Evolutionary conservation across 2,329 filamentous ascomycete genomes (phyloP).

Genomic region (Stenocarpella maydis): DNA sequence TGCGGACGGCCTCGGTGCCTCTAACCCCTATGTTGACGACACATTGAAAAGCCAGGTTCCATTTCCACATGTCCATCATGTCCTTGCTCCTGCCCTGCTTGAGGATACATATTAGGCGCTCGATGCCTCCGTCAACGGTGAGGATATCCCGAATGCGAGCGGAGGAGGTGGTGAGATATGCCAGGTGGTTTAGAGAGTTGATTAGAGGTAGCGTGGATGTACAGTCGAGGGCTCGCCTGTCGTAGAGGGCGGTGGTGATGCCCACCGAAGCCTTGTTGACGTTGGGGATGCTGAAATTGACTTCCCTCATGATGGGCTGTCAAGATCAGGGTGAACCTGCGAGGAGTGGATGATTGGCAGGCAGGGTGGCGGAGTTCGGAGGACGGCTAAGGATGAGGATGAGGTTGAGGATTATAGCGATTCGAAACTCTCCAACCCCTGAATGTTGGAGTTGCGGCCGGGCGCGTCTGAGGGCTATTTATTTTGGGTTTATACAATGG

Average conservation of each 20-base stretch:
- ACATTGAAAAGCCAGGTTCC: slow-evolving; percentile 98
- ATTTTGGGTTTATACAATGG: slow-evolving; percentile 20
- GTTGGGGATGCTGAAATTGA: slow-evolving; percentile 97
- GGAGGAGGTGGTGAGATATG: slow-evolving; percentile 97
- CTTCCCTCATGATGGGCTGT: slow-evolving; percentile 87
- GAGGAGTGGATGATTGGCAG: background rate
- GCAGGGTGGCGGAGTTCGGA: background rate
- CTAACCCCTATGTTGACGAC: slow-evolving; percentile 98
- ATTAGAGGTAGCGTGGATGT: slow-evolving; percentile 97
- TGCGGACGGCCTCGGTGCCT: slow-evolving; percentile 92
- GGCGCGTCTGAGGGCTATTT: slow-evolving; percentile 14
- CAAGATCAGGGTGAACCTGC: slow-evolving; percentile 27
- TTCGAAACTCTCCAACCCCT: slow-evolving; percentile 25
- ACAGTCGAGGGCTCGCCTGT: slow-evolving; percentile 95
- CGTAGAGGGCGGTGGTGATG: slow-evolving; percentile 98
- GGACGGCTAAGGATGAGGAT: slow-evolving; percentile 19
- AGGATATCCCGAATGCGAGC: slow-evolving; percentile 97
- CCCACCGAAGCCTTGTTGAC: slow-evolving; percentile 93
- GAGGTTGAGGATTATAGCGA: slow-evolving; percentile 26
- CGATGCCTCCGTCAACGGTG: slow-evolving; percentile 97
- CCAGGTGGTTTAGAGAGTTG: slow-evolving; percentile 98
- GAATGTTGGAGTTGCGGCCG: slow-evolving; percentile 16
- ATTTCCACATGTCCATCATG: slow-evolving; percentile 99
- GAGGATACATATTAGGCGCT: slow-evolving; percentile 94
- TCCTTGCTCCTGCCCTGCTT: slow-evolving; percentile 97